phyloP scores from a whole-genome alignment of 176 grass and related monocot genomes.

The Hyparrhenia diplandra region DNA sequence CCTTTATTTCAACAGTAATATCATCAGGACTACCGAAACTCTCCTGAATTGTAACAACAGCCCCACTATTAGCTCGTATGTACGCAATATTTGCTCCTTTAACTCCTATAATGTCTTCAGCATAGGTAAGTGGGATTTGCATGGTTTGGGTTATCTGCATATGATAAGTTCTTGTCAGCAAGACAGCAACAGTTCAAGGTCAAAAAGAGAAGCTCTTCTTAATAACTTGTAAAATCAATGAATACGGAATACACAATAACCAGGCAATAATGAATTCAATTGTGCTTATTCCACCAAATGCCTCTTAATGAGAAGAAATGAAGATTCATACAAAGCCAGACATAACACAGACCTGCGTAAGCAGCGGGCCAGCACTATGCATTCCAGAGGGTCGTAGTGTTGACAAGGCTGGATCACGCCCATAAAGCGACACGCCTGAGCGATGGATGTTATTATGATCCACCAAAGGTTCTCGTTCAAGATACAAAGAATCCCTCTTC shows the following conservation, averaged over 20 bases:
- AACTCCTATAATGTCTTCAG: slow-evolving; percentile 93
- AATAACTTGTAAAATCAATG: neutral
- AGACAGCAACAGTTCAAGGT: neutral
- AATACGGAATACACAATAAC: slow-evolving; percentile 9
- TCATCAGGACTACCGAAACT: slow-evolving; percentile 73
- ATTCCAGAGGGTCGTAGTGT: slow-evolving; percentile 56
- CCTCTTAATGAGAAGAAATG: slow-evolving; percentile 13
- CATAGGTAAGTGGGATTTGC: slow-evolving; percentile 97
- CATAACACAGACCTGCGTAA: slow-evolving; percentile 61
- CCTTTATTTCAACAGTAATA: slow-evolving; percentile 99
- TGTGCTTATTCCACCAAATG: slow-evolving; percentile 3
- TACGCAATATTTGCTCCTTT: slow-evolving; percentile 92
- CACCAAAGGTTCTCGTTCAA: slow-evolving; percentile 60
- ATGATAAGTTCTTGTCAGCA: slow-evolving; percentile 31
- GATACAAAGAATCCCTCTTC: slow-evolving; percentile 60
- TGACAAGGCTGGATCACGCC: slow-evolving; percentile 76
- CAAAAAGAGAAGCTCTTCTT: neutral
- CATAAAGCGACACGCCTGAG: slow-evolving; percentile 76
- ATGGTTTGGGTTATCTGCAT: slow-evolving; percentile 92
- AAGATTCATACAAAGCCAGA: slow-evolving; percentile 16
- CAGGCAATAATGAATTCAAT: slow-evolving; percentile 1
- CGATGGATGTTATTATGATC: slow-evolving; percentile 62
- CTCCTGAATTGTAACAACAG: slow-evolving; percentile 87
- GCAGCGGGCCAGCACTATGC: slow-evolving; percentile 57
- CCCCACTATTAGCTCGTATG: slow-evolving; percentile 82